Evolutionary conservation across 192 early-diverging fungal genomes (phyloP).

Genomic region (Jimgerdemannia lactiflua): DNA sequence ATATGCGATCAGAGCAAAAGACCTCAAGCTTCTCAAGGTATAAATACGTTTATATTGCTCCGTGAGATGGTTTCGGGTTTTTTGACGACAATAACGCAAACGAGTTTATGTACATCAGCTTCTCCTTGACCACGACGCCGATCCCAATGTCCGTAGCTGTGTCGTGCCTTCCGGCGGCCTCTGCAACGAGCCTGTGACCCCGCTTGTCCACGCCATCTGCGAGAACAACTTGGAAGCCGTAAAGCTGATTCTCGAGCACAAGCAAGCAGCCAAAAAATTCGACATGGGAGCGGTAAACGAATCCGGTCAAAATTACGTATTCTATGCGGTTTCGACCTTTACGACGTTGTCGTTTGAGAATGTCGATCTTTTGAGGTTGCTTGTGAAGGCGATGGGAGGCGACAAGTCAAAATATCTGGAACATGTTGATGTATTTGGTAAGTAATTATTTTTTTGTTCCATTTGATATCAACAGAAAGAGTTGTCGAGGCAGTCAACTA

Average conservation of each 20-base stretch:
- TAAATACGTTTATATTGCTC: too few species aligned
- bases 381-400: neutral
- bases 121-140: slow-evolving; percentile 28
- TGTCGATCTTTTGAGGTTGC: slow-evolving; percentile 7
- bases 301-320: slow-evolving; percentile 6
- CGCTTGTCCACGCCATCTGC: slow-evolving; percentile 35
- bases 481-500: too few species aligned
- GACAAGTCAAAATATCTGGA: neutral
- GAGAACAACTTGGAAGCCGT: slow-evolving; percentile 24
- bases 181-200: slow-evolving; percentile 22
- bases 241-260: slow-evolving; percentile 9
- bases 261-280: neutral
- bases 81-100: too few species aligned
- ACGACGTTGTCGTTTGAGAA: slow-evolving; percentile 17
- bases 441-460: neutral
- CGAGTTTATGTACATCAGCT: slow-evolving; percentile 7
- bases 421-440: slow-evolving; percentile 17
- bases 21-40: slow-evolving; percentile 30
- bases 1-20: slow-evolving; percentile 30
- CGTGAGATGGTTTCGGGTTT: too few species aligned
- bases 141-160: slow-evolving; percentile 34
- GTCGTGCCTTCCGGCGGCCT: slow-evolving; percentile 6
- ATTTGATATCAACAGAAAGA: too few species aligned
- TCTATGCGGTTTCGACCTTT: slow-evolving; percentile 2
- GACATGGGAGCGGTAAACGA: slow-evolving; percentile 2